A percentile compares a stretch with the other conserved stretches of the same genome.
These are phyloP conservation scores for Mariannaea sp. DNA, from an alignment of 2,329 filamentous ascomycete species.

Conservation along the genomic window DNA sequence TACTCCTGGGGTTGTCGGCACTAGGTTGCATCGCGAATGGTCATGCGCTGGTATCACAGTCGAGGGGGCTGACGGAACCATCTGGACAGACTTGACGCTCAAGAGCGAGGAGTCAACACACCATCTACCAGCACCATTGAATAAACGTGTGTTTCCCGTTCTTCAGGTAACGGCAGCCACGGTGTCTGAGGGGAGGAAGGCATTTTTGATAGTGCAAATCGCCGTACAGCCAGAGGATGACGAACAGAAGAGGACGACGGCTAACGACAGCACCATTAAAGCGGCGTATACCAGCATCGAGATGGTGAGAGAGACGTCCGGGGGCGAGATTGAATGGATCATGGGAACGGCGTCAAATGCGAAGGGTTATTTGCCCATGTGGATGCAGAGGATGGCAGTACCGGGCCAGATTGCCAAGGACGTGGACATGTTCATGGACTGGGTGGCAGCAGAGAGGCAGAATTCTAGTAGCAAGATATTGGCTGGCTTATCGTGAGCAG, in stretches of 20 bases:
- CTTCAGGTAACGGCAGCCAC: slow-evolving; percentile 61
- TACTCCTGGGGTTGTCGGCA: slow-evolving; percentile 45
- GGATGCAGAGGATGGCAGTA: slow-evolving; percentile 67
- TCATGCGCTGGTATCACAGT: slow-evolving; percentile 49
- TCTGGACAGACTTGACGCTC: slow-evolving; percentile 55
- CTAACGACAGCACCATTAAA: slow-evolving; percentile 57
- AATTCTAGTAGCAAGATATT: slow-evolving; percentile 22
- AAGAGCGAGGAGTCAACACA: slow-evolving; percentile 69
- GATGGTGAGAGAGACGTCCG: slow-evolving; percentile 53
- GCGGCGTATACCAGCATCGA: slow-evolving; percentile 71
- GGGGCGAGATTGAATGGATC: slow-evolving; percentile 67
- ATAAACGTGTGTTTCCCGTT: slow-evolving; percentile 68
- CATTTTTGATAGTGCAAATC: slow-evolving; percentile 64
- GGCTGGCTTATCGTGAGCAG: not conserved
- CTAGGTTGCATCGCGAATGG: slow-evolving; percentile 50
- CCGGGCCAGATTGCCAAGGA: slow-evolving; percentile 71
- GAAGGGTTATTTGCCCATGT: slow-evolving; percentile 66
- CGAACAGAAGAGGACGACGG: slow-evolving; percentile 47
- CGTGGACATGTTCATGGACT: slow-evolving; percentile 69
- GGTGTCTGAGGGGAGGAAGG: slow-evolving; percentile 41
- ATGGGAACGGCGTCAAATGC: slow-evolving; percentile 80
- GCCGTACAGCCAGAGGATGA: slow-evolving; percentile 48
- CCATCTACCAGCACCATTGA: slow-evolving; percentile 62
- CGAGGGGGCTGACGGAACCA: slow-evolving; percentile 43
- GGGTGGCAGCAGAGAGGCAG: slow-evolving; percentile 56